Evolutionary conservation across 78 protist species (phyloP).

Genomic region (Planoprotostelium fungivorum): DNA sequence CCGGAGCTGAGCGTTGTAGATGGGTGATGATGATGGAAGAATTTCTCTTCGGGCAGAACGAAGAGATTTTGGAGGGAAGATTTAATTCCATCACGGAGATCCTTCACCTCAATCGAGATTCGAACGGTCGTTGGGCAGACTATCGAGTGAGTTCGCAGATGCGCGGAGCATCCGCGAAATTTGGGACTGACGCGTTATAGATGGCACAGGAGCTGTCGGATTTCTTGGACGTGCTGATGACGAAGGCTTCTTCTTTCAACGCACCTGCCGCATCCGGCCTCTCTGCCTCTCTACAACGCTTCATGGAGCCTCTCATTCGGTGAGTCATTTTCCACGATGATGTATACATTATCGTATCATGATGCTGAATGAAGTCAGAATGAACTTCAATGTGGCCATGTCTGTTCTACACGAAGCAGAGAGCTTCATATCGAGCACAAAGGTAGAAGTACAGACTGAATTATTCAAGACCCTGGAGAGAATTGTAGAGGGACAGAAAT

Average conservation of each 20-base stretch:
- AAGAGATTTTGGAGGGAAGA: background rate
- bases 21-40: background rate
- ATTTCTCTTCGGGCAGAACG: background rate
- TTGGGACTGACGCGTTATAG: too few relatives aligned
- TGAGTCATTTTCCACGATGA: too few relatives aligned
- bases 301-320: background rate
- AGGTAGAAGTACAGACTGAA: background rate
- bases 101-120: background rate
- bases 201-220: background rate
- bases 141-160: too few relatives aligned
- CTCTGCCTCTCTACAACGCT: background rate
- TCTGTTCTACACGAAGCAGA: background rate
- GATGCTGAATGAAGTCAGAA: too few relatives aligned
- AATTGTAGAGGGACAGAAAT: background rate
- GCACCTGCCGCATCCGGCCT: background rate
- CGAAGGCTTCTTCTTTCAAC: background rate
- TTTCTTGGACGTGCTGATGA: background rate
- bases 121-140: background rate
- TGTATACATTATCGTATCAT: too few relatives aligned
- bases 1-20: background rate
- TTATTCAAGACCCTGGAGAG: background rate
- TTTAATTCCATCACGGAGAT: background rate
- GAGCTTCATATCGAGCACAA: background rate
- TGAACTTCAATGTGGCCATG: background rate
- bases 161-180: too few relatives aligned